These are phyloP conservation scores for Phytopythium litorale DNA, from an alignment of 352 stramenopile genomes.

Conservation along the genomic window DNA sequence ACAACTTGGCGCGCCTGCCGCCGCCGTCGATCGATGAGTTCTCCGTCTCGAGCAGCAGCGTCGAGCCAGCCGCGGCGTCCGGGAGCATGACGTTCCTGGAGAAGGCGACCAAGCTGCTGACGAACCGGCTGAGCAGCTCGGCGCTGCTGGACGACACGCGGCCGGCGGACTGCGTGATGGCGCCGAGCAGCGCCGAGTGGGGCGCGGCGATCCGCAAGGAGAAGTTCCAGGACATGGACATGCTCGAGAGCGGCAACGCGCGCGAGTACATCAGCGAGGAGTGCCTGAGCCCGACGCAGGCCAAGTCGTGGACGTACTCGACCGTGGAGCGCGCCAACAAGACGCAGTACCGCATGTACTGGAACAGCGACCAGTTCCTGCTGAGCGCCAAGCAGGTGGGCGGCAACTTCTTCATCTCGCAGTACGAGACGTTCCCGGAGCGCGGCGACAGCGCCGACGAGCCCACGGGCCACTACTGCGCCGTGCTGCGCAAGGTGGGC, in stretches of 20 bases:
- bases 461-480: slow-evolving; percentile 70
- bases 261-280: slow-evolving; percentile 82
- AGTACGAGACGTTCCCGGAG: slow-evolving; percentile 87
- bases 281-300: slow-evolving; percentile 68
- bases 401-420: slow-evolving; percentile 86
- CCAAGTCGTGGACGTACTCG: slow-evolving; percentile 81
- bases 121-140: slow-evolving; percentile 17
- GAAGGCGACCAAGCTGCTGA: slow-evolving; percentile 60
- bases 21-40: slow-evolving; percentile 15
- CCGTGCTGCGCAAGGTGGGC: slow-evolving; percentile 61
- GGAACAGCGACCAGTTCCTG: slow-evolving; percentile 83
- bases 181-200: slow-evolving; percentile 31
- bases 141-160: slow-evolving; percentile 8
- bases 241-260: slow-evolving; percentile 77
- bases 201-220: slow-evolving; percentile 60
- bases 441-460: slow-evolving; percentile 27
- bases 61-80: slow-evolving; percentile 12
- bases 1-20: slow-evolving; percentile 20
- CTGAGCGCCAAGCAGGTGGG: slow-evolving; percentile 81
- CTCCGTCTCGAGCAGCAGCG: slow-evolving; percentile 9
- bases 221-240: slow-evolving; percentile 83
- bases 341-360: slow-evolving; percentile 87
- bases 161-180: slow-evolving; percentile 19
- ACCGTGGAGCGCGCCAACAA: slow-evolving; percentile 81
- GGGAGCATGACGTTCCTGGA: slow-evolving; percentile 31